Percentiles rank a stretch among this genome's conserved stretches.
phyloP scores from a whole-genome alignment of 768 basidiomycete genomes.

The Mycena filopes region DNA sequence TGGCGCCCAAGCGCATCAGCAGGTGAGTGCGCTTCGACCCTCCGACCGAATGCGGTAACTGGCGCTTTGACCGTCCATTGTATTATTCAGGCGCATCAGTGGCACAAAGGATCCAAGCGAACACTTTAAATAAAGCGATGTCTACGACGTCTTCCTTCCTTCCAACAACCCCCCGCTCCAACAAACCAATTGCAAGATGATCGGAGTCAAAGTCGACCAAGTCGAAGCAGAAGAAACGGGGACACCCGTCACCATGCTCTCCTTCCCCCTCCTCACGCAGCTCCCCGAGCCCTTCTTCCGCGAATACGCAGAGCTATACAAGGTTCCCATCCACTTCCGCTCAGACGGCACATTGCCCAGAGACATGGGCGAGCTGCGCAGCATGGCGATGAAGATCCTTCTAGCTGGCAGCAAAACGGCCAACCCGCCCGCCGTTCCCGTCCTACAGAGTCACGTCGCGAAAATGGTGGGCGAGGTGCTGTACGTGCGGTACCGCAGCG shows the following conservation, averaged over 20 bases:
- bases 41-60: conserved; percentile 1
- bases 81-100: conserved; percentile 12
- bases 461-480: conserved; percentile 4
- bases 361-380: background rate
- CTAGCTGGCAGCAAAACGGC: background rate
- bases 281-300: conserved; percentile 26
- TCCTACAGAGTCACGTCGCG: background rate
- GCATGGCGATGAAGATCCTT: background rate
- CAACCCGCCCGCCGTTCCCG: background rate
- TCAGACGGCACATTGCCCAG: background rate
- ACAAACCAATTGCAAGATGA: background rate
- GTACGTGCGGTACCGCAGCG: conserved; percentile 1
- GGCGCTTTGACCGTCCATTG: conserved; percentile 18
- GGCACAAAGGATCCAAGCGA: conserved; percentile 13
- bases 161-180: background rate
- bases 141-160: background rate
- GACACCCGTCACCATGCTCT: background rate
- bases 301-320: conserved; percentile 18
- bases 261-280: background rate
- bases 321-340: background rate
- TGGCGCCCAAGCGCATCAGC: too few species aligned
- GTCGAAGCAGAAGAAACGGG: too few species aligned
- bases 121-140: conserved; percentile 5
- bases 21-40: too few species aligned
- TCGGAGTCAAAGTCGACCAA: too few species aligned